A percentile compares a stretch with the other conserved stretches of the same genome.
Evolutionary conservation across 139 green algal species (phyloP).

Genomic region (Volvox africanus): DNA sequence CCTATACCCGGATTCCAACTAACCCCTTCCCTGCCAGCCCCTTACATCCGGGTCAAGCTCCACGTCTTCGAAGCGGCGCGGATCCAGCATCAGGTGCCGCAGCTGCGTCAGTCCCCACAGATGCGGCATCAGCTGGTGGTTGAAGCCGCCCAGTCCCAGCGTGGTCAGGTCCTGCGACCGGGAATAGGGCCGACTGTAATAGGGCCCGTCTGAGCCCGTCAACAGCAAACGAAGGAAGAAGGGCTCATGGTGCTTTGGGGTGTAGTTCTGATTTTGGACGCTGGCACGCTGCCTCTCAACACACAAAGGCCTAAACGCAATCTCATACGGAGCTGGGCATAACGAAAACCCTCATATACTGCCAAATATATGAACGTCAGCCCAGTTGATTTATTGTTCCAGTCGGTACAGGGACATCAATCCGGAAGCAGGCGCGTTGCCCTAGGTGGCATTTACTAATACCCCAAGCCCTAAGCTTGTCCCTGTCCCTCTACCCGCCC

Average conservation of each 20-base stretch:
- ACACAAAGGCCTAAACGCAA: too few relatives aligned
- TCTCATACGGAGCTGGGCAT: neutral
- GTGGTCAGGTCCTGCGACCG: slow-evolving; percentile 23
- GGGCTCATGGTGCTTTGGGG: too few relatives aligned
- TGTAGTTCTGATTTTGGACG: too few relatives aligned
- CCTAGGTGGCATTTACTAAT: too few relatives aligned
- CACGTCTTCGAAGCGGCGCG: slow-evolving; percentile 6
- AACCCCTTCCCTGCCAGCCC: neutral
- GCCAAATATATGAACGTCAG: too few relatives aligned
- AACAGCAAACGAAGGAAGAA: too few relatives aligned
- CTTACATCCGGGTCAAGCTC: neutral
- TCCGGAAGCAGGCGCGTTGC: too few relatives aligned
- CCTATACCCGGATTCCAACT: neutral
- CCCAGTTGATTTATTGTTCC: too few relatives aligned
- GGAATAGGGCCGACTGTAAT: neutral
- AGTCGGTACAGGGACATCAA: too few relatives aligned
- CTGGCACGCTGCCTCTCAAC: too few relatives aligned
- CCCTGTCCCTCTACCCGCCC: too few relatives aligned
- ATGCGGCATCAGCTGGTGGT: neutral
- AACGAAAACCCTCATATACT: neutral
- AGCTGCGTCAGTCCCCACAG: slow-evolving; percentile 34
- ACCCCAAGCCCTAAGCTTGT: too few relatives aligned
- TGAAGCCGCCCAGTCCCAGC: slow-evolving; percentile 44
- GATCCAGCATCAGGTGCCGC: slow-evolving; percentile 44
- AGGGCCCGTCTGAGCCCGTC: neutral